Evolutionary conservation across 768 basidiomycete species (phyloP), one percentile per base, ranked within the genome.

Genomic region (Trametopsis cervina): DNA sequence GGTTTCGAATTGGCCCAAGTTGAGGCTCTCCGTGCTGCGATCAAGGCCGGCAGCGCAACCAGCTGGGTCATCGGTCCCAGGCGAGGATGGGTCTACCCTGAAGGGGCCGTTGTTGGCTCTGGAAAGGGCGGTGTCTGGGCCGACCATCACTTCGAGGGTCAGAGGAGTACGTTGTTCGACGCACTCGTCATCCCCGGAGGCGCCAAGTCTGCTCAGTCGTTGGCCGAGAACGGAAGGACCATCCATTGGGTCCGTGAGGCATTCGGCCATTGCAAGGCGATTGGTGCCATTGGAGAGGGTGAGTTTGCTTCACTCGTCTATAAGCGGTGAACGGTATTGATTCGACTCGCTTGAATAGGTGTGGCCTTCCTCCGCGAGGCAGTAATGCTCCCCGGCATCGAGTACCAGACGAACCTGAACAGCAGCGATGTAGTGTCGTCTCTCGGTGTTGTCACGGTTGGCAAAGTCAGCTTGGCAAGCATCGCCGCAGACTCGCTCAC

Each of bases 201-300:
- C 2, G 67, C 67, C 7, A 68, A 71, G 26, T 81, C 83, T 60
- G 73, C 69, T n/a, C 74, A 78, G 59, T 60, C 71, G 24, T 71
- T 91, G 27, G 59, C 68, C 6, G 70, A 71, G 54, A 77, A 75
- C 42, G 92, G 90, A 4, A 76, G 90, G 17, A 74, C 74, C 6
- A 66, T 89, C n/a, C 88, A 94, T 60, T 90, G 84, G 73, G 76
- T 86, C 2, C 76, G 86, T 39, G 90, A 93, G 65, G 83, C 88
- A 2, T 93, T 87, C 65, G 85, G 85, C 18, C 91, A 93, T 64
- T 83, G 80, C 66, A 93, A 93, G 68, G 63, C 84, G 15, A 87
- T 95, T 49, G 86, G 80, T 2, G 89, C 81, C 1, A 70, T 84
- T 40, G 91, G 89, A 9, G 74, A 79, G 60, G 82, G 83, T 78